Conservation (phyloP, 83 land plant species). For the Isoetes engelmannii region DNA sequence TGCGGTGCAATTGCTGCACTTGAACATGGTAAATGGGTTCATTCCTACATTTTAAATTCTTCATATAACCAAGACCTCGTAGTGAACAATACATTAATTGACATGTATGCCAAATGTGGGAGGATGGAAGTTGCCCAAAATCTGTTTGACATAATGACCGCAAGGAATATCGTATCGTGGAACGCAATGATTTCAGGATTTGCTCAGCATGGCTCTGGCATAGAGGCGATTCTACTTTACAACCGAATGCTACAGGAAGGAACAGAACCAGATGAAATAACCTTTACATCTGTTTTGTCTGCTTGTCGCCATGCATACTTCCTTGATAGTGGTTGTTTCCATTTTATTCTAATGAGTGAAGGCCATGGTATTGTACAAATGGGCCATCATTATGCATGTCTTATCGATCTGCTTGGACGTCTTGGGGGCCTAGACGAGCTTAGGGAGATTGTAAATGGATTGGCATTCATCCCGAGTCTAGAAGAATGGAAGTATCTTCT, state of each 20-base stretch:
- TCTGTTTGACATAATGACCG: not conserved
- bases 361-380: no score
- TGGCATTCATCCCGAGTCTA: no score
- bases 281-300: not conserved
- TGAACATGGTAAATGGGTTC: not conserved
- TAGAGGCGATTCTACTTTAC: not conserved
- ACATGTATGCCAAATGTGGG: no score
- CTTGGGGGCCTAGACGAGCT: no score
- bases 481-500: no score
- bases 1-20: not conserved
- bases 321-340: not conserved
- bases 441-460: no score
- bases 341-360: no score
- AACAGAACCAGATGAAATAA: not conserved
- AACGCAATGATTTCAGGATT: not conserved
- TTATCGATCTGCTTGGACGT: no score
- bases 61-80: no score
- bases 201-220: not conserved
- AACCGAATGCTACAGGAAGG: not conserved
- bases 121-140: not conserved
- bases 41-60: not conserved
- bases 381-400: no score
- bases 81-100: no score
- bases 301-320: not conserved
- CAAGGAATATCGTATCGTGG: constrained; percentile 6